Evolutionary conservation across 2,329 filamentous ascomycete genomes (phyloP).

Genomic region (Beauveria brongniartii): DNA sequence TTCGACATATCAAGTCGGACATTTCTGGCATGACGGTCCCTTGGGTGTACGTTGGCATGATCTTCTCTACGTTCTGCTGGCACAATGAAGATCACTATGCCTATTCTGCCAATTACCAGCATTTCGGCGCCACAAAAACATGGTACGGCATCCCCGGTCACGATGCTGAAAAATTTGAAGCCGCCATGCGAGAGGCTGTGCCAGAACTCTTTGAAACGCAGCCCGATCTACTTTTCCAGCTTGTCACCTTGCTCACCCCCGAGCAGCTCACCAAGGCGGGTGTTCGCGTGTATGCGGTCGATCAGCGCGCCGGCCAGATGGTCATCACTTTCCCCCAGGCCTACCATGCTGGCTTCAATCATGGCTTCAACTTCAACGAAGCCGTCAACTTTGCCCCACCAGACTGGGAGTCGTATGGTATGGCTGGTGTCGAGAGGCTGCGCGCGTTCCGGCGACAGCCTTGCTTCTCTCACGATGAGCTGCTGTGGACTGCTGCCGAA

Average conservation of each 20-base stretch:
- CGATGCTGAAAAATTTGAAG: conserved; percentile 90
- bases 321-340: conserved; percentile 96
- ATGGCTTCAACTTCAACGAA: conserved; percentile 98
- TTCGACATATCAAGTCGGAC: conserved; percentile 95
- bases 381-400: conserved; percentile 94
- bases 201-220: conserved; percentile 96
- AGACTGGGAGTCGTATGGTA: conserved; percentile 92
- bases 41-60: conserved; percentile 99
- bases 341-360: conserved; percentile 97
- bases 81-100: conserved; percentile 98
- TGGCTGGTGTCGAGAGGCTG: conserved; percentile 75
- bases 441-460: conserved; percentile 85
- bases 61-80: conserved; percentile 99
- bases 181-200: conserved; percentile 89
- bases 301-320: conserved; percentile 91
- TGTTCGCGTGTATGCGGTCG: conserved; percentile 87
- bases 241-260: conserved; percentile 91
- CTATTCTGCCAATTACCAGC: conserved; percentile 97
- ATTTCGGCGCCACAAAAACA: conserved; percentile 96
- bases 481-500: conserved; percentile 83
- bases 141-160: conserved; percentile 97
- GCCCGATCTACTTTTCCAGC: conserved; percentile 89
- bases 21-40: conserved; percentile 99
- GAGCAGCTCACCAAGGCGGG: conserved; percentile 90
- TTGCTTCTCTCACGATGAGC: conserved; percentile 94